Base-by-base conservation (phyloP, 2,329 filamentous ascomycete genomes). In the Paraphoma chrysanthemicola region DNA sequence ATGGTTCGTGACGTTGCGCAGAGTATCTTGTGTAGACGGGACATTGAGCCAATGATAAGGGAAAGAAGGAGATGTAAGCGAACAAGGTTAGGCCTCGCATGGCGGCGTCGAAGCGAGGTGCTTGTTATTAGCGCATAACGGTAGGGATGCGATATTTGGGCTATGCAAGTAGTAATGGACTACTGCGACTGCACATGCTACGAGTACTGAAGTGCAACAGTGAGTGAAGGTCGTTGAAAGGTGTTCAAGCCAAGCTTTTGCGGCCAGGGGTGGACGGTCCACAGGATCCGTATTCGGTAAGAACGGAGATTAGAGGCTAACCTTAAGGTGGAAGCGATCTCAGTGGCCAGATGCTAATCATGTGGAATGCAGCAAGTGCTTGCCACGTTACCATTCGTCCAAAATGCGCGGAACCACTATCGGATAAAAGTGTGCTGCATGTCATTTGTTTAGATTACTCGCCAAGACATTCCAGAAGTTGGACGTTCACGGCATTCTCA, bases 21-120 rank as follows among this genome's bases (percentile, higher is more conserved):
- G 79, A 69, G 58, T 81, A 82, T 18, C 74, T 66, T 12, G 70
- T 65, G 62, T 82, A 82, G 55, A 81, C 69, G 2, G 79, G 79
- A 62, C 79, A 81, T 57, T 77, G 74, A 1, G 74, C 72, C 23
- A 47, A 48, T 48, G 60, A 61, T n/a, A 69, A 49, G 39, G 59
- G 54, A 8, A 64, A 10, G 44, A 65, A 41, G 41, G 60, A 57
- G 6, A 51, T 30, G 44, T 48, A 57, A n/a, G 56, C 29, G 8
- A 60, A 14, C 0, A 59, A 18, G 9, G 28, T n/a, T 18, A 48
- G 33, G 53, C 59, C 55, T 57, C 64, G 62, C n/a, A 57, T 57
- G 38, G 29, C n/a, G 11, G 46, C 5, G 31, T 7, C 23, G 23
- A 30, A 46, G 23, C 39, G n/a, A 42, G 11, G 39, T 42, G 12